These are phyloP conservation scores for Mucor racemosus DNA, from an alignment of 371 early-diverging fungal species.

Conservation along the genomic window DNA sequence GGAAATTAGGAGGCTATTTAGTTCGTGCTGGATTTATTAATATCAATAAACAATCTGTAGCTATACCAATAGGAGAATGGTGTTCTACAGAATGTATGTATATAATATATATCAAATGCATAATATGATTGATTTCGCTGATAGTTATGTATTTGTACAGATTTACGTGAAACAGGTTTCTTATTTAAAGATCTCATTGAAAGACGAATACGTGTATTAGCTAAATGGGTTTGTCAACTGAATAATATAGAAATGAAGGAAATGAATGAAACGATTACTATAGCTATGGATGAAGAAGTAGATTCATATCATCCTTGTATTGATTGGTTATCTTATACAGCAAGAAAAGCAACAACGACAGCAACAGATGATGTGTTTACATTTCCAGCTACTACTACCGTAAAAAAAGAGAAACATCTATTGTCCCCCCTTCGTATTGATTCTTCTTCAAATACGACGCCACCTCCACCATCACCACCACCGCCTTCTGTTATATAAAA, in stretches of 20 bases:
- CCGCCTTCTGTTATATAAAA: background rate
- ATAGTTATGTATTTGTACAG: conserved; percentile 12
- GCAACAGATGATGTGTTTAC: background rate
- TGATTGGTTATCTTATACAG: conserved; percentile 18
- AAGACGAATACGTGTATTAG: conserved; percentile 17
- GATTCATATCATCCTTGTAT: conserved; percentile 10
- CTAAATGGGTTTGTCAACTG: conserved; percentile 23
- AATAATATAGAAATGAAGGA: conserved; percentile 10
- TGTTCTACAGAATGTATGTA: background rate
- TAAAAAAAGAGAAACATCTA: background rate
- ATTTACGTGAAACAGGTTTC: conserved; percentile 26
- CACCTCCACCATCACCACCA: background rate
- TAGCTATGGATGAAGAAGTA: conserved; percentile 19
- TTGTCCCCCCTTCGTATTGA: background rate
- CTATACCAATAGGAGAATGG: conserved; percentile 35
- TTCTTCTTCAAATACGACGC: background rate
- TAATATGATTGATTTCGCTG: background rate
- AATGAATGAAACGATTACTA: background rate
- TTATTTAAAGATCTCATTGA: conserved; percentile 26
- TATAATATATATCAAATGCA: background rate
- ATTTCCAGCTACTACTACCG: background rate
- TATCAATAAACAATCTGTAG: background rate
- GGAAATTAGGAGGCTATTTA: conserved; percentile 7
- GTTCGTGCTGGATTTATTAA: conserved; percentile 12
- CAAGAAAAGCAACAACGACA: conserved; percentile 9